A percentile compares a stretch with the other conserved stretches of the same genome.
phyloP scores from a whole-genome alignment of 2,329 filamentous ascomycete species.

The Magnaporthiopsis incrustans region DNA sequence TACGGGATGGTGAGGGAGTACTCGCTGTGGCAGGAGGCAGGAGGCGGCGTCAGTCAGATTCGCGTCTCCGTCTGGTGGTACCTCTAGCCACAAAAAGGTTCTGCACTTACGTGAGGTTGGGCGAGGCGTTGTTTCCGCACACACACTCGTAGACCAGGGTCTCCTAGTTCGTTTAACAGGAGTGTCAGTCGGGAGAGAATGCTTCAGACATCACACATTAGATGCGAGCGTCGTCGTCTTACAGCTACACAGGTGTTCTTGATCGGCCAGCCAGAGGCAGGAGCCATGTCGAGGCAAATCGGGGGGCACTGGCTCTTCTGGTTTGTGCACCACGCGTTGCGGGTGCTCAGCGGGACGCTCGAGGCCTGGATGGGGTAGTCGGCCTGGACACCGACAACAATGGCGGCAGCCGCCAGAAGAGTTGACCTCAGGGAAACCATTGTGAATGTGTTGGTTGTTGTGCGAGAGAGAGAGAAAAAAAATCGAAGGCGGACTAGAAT shows the following conservation, averaged over 20 bases:
- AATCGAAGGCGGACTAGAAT: background rate
- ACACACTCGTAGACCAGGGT: slow-evolving; percentile 63
- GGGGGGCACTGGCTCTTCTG: slow-evolving; percentile 59
- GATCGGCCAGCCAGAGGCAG: slow-evolving; percentile 34
- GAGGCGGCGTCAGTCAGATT: background rate
- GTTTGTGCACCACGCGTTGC: slow-evolving; percentile 57
- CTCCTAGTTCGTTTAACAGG: background rate
- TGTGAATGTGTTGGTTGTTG: slow-evolving; percentile 12
- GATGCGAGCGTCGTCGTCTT: slow-evolving; percentile 20
- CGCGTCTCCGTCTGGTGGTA: background rate
- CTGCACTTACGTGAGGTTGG: slow-evolving; percentile 6
- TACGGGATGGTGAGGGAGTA: slow-evolving; percentile 74
- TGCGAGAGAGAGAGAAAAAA: too few species aligned
- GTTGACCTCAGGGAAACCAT: slow-evolving; percentile 50
- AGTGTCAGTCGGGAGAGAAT: background rate
- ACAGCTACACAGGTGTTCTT: slow-evolving; percentile 63
- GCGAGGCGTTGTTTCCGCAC: slow-evolving; percentile 53
- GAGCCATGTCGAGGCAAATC: slow-evolving; percentile 58
- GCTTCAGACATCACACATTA: background rate
- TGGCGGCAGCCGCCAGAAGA: slow-evolving; percentile 43
- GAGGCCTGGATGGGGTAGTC: slow-evolving; percentile 56
- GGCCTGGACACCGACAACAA: slow-evolving; percentile 44
- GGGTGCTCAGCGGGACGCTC: slow-evolving; percentile 41
- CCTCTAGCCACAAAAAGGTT: background rate
- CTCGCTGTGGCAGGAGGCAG: slow-evolving; percentile 60